Evolutionary conservation across 1,284 basidiomycete genomes (phyloP).

Genomic region (Malassezia psittaci): DNA sequence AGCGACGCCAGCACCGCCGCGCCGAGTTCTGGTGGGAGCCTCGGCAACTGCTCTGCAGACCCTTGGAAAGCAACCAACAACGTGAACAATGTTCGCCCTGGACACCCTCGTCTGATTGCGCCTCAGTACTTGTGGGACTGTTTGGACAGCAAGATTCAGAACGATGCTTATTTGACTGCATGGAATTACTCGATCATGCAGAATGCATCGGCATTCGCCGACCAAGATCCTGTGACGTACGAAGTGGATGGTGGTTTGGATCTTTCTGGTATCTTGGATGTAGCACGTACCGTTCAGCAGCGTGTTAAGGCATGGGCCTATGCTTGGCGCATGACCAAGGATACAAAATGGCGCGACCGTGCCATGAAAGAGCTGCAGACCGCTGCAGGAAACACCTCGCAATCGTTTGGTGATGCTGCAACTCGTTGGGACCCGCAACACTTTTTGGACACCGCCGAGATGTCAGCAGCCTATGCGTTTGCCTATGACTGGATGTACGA

Average conservation of each 20-base stretch:
- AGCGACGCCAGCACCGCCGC: constrained; percentile 26
- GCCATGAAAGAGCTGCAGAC: constrained; percentile 64
- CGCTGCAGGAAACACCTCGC: constrained; percentile 43
- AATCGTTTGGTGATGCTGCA: constrained; percentile 54
- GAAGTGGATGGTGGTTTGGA: constrained; percentile 57
- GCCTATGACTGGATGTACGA: constrained; percentile 92
- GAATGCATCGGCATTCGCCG: constrained; percentile 69
- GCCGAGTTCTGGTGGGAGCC: constrained; percentile 17
- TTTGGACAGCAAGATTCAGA: constrained; percentile 64
- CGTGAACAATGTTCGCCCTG: constrained; percentile 59
- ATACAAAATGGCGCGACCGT: constrained; percentile 79
- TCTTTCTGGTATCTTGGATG: constrained; percentile 81
- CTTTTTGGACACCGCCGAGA: constrained; percentile 89
- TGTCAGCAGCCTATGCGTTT: constrained; percentile 57
- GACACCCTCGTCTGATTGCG: constrained; percentile 79
- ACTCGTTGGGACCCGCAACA: constrained; percentile 68
- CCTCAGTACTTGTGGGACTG: constrained; percentile 83
- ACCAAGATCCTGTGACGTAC: constrained; percentile 58
- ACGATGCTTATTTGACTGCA: constrained; percentile 69
- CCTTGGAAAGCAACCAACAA: constrained; percentile 54
- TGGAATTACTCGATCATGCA: constrained; percentile 87
- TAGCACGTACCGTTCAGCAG: constrained; percentile 77
- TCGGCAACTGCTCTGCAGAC: constrained; percentile 24
- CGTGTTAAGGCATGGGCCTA: constrained; percentile 87
- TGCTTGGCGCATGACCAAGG: constrained; percentile 77